Base-by-base conservation (phyloP, 2,329 filamentous ascomycete species). In the Aspergillus unguis region DNA sequence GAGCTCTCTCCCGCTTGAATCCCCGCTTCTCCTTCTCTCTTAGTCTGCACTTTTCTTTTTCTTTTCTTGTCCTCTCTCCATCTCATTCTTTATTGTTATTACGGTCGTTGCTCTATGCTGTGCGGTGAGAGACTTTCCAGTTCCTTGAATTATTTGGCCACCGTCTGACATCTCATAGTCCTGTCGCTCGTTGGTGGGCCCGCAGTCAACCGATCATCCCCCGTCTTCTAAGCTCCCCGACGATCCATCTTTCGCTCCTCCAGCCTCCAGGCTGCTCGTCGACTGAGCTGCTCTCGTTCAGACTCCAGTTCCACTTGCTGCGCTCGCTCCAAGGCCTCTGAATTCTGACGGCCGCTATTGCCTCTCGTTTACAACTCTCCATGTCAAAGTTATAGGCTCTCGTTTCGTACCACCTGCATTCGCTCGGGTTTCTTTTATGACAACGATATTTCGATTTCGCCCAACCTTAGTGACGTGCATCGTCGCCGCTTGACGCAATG, bases 401-500 rank as follows among this genome's bases (percentile, higher is more conserved):
- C 46, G 40, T 32, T 44, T 47, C 38, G 42, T 46, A 52, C 46
- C 40, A 43, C 43, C 35, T 50, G 49, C 48, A 26, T 48, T 35
- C 40, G 29, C 38, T 41, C 37, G 40, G 35, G 50, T 47, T 37
- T 45, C 35, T 44, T 43, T 27, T n/a, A 29, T 10, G 28, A 46
- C 25, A 56, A 32, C 42, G 47, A 42, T 11, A 41, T 48, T 33
- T 23, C 25, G 6, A 27, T 32, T 2, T 17, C 28, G 17, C 3
- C 29, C 11, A 27, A 10, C 8, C 17, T 26, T 32, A 28, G 32
- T 42, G 29, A 36, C 38, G n/a, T 42, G 44, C 44, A 28, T 46
- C 40, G n/a, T 35, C 31, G 28, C 10, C 43, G 44, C 29, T 41
- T 43, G 36, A 25, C 43, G 29, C 41, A 48, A 71, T 71, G 69